Conservation (phyloP, 257 asterid genomes). For the Ophiorrhiza pumila region DNA sequence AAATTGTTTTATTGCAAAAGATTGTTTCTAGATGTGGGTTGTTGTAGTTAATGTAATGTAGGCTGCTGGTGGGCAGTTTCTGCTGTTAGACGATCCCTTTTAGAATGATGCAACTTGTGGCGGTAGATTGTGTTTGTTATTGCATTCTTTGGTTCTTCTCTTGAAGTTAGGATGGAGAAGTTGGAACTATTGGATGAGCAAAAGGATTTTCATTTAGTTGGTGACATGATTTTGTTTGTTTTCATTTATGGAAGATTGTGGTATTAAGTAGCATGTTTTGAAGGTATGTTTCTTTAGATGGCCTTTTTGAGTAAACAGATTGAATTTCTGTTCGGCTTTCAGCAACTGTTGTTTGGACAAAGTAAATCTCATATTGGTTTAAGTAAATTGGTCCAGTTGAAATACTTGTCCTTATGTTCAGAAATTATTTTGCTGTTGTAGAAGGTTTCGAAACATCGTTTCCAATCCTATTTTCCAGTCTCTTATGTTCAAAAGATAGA, state of each 20-base stretch:
- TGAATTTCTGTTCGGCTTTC: neutral
- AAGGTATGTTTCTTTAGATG: neutral
- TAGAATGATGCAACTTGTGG: neutral
- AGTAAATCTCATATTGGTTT: neutral
- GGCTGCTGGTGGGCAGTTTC: neutral
- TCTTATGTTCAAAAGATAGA: neutral
- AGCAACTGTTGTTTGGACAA: neutral
- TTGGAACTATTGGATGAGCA: neutral
- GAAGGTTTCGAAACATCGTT: neutral
- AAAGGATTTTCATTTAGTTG: neutral
- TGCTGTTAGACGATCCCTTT: neutral
- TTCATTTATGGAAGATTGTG: neutral
- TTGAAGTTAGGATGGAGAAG: neutral
- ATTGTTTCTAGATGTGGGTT: neutral
- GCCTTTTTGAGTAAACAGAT: neutral
- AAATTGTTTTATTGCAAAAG: neutral
- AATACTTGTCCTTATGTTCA: neutral
- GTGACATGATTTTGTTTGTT: neutral
- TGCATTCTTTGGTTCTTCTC: neutral
- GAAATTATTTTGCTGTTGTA: neutral
- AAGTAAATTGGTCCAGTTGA: neutral
- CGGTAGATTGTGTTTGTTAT: neutral
- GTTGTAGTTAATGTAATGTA: neutral
- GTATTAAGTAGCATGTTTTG: too few relatives aligned
- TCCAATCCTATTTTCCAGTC: neutral